Base-by-base conservation (phyloP, 768 basidiomycete genomes). In the Tulasnella sp. region DNA sequence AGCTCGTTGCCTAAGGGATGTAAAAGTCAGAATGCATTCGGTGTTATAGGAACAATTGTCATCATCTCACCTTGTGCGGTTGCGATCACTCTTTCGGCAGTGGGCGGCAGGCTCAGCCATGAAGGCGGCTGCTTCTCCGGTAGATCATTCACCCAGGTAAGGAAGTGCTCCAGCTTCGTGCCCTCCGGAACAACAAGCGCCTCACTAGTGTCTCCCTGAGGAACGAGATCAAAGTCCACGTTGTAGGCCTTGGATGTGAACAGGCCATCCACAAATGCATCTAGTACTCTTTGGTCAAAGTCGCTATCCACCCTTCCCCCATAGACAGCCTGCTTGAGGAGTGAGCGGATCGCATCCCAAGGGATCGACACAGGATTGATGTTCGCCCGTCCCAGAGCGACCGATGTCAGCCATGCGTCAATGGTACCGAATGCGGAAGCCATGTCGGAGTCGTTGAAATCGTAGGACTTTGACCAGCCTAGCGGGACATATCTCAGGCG, bases 381-480 rank as follows among this genome's bases (percentile, higher is more conserved):
- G 68, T 98, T 98, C 3, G 93, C 79, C 56, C 86, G 80, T 21
- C 94, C 95, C 69, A 90, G 88, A 3, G 94, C 85, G 51, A 86
- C 77, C 0, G 79, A 69, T 52, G 77, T 78, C 52, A 98, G 77
- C 92, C 95, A 98, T 1, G 83, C 77, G 68, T 97, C 94, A 69
- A 98, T 96, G 17, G 90, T 94, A 43, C 78, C 79, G 68, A 91
- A 87, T 1, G 94, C 94, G 10, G 95, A 87, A 15, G 87, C 81
- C 80, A 96, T 88, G 69, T 99, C 96, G 3, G 95, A 96, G 70
- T 98, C 94, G 72, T 99, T 99, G 81, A 98, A 98, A 70, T 98
- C 96, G 73, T 98, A 98, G 0, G 79, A 78, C 73, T 96, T 91
- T 70, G 87, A 94, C 93, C 95, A 99, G 0, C 96, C 95, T 15